Conservation (phyloP, 2,329 filamentous ascomycete species). For the Claviceps sp. region DNA sequence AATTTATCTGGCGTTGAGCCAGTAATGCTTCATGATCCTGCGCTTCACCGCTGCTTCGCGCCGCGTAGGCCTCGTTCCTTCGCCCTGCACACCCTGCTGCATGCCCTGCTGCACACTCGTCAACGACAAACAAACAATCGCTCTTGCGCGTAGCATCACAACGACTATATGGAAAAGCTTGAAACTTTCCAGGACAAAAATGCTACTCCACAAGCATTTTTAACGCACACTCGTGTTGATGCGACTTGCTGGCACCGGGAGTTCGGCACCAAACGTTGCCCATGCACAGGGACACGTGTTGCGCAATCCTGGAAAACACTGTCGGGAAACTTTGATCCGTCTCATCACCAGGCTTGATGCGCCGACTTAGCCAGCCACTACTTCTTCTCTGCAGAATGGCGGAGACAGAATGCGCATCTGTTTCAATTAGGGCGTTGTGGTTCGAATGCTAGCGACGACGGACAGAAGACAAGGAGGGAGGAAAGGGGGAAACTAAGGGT, state of each 20-base stretch:
- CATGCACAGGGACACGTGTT: too few species aligned
- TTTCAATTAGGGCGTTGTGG: background rate
- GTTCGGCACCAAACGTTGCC: too few species aligned
- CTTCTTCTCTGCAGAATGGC: background rate
- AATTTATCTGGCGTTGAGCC: background rate
- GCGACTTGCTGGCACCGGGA: too few species aligned
- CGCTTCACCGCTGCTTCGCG: background rate
- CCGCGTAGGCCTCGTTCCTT: background rate
- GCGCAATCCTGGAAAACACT: too few species aligned
- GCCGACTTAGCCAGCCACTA: background rate
- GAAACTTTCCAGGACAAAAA: too few species aligned
- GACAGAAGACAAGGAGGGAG: background rate
- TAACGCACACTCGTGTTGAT: too few species aligned
- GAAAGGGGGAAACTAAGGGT: too few species aligned
- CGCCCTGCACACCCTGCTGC: background rate
- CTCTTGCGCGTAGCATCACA: too few species aligned
- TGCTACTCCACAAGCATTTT: too few species aligned
- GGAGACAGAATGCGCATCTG: background rate
- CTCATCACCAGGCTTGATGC: background rate
- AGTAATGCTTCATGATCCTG: slow-evolving; percentile 4
- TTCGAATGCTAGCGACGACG: background rate
- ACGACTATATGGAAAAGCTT: too few species aligned
- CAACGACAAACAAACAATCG: background rate
- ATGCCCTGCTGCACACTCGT: background rate
- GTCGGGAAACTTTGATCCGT: too few species aligned